Evolutionary conservation across 2,329 filamentous ascomycete species (phyloP), one percentile per base, ranked within the genome.

Genomic region (Penicillium aurantiogriseum): DNA sequence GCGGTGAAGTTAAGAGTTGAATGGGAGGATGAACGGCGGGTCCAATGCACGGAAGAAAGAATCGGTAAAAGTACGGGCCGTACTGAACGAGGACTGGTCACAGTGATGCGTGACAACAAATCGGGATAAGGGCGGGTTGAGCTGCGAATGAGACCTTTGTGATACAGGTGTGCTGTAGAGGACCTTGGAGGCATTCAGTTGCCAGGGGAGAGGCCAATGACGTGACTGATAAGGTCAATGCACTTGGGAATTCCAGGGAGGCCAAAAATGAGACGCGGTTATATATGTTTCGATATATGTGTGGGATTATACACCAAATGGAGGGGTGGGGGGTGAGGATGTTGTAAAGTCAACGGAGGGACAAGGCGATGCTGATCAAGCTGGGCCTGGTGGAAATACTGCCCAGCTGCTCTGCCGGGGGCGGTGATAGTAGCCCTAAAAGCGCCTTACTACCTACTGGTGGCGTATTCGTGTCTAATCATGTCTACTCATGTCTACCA

Each of bases 161-260:
- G 57, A 55, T 50, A 58, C 63, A 63, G 59, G 54, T 60, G 62
- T 58, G 62, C 47, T 61, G 60, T 56, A 61, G 69, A 67, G 71
- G 66, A 75, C 72, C 72, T 74, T 74, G 72, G 62, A 68, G 63
- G 67, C 72, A 74, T 74, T 51, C 42, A 56, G 54, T 53, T 53
- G 49, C 36, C 43, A 38, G 67, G 64, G 65, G 55, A 27, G 55
- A 27, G 61, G 61, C 53, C 50, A 54, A 58, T 52, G 50, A 42
- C 56, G 42, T 54, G 58, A 52, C 58, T 50, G 57, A 43, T 31
- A 49, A 57, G 52, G 46, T 57, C 39, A 51, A 50, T 52, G 51
- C 27, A 48, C 60, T 54, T 53, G 45, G 47, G 10, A 59, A 48
- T 55, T 50, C 51, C 61, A 52, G 57, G 46, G 57, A 51, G 60